Percentiles rank a stretch among this genome's conserved stretches.
These are phyloP conservation scores for Candida namnaoensis DNA, from an alignment of 805 yeast species.

Conservation along the genomic window DNA sequence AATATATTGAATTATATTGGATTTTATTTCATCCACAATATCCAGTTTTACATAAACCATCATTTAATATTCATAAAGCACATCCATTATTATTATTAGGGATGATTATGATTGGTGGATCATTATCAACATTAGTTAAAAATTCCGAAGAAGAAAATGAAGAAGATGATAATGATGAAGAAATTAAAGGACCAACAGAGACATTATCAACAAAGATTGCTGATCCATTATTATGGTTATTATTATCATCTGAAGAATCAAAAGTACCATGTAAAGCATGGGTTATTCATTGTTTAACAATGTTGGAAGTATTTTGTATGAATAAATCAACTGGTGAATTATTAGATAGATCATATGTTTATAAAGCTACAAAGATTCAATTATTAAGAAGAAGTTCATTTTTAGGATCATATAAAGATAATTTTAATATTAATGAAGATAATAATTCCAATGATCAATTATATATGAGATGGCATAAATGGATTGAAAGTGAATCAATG, in stretches of 20 bases:
- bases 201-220: conserved; percentile 27
- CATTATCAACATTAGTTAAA: conserved; percentile 23
- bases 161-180: conserved; percentile 32
- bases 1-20: conserved; percentile 34
- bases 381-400: conserved; percentile 38
- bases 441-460: not conserved
- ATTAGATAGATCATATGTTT: conserved; percentile 43
- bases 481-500: conserved; percentile 37
- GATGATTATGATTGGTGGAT: conserved; percentile 47
- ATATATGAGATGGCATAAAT: conserved; percentile 17
- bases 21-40: conserved; percentile 41
- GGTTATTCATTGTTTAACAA: conserved; percentile 38
- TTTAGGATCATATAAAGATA: conserved; percentile 21
- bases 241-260: conserved; percentile 36
- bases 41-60: conserved; percentile 32
- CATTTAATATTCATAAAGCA: conserved; percentile 34
- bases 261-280: conserved; percentile 38
- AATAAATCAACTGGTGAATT: conserved; percentile 31
- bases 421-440: not conserved
- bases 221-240: conserved; percentile 32
- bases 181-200: too few species aligned
- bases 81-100: conserved; percentile 39
- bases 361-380: conserved; percentile 44
- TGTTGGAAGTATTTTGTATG: conserved; percentile 40
- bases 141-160: conserved; percentile 40